Percentiles rank a stretch among this genome's conserved stretches.
These are phyloP conservation scores for Umbelopsis vinacea DNA, from an alignment of 192 early-diverging fungal genomes.

Conservation along the genomic window DNA sequence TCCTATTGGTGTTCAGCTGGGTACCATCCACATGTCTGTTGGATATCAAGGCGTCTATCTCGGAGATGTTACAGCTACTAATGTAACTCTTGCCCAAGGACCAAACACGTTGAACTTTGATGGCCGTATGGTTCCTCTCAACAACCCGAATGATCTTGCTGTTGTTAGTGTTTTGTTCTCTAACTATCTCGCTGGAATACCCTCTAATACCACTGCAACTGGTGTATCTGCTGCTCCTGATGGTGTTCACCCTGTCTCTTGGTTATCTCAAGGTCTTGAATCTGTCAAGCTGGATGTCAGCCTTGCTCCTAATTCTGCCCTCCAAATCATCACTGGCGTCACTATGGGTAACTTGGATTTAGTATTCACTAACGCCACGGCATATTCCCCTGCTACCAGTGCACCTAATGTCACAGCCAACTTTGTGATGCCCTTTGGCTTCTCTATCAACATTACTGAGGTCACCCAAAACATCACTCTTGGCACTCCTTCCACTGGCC, in stretches of 20 bases:
- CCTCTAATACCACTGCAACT: constrained; percentile 49
- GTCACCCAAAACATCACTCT: constrained; percentile 58
- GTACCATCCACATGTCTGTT: constrained; percentile 56
- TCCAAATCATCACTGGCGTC: constrained; percentile 58
- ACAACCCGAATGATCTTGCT: constrained; percentile 45
- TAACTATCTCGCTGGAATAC: constrained; percentile 52
- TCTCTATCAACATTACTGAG: constrained; percentile 57
- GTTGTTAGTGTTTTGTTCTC: constrained; percentile 56
- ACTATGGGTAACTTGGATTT: constrained; percentile 57
- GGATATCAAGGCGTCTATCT: constrained; percentile 47
- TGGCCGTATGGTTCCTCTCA: constrained; percentile 56
- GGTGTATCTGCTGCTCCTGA: constrained; percentile 58
- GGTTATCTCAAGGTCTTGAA: constrained; percentile 55
- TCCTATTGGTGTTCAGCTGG: constrained; percentile 58
- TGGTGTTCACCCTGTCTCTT: constrained; percentile 50
- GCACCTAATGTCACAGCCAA: constrained; percentile 52
- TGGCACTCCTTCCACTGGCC: constrained; percentile 24
- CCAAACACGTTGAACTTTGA: constrained; percentile 53
- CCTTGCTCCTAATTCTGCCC: constrained; percentile 41
- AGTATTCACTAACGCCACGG: constrained; percentile 47
- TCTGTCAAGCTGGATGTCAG: constrained; percentile 55
- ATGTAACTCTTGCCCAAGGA: constrained; percentile 45
- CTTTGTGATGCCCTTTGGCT: constrained; percentile 66
- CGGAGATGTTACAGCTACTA: constrained; percentile 50
- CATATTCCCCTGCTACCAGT: constrained; percentile 53